Evolutionary conservation across 1,139 yeast genomes (phyloP).

Genomic region (Hyphopichia burtonii): DNA sequence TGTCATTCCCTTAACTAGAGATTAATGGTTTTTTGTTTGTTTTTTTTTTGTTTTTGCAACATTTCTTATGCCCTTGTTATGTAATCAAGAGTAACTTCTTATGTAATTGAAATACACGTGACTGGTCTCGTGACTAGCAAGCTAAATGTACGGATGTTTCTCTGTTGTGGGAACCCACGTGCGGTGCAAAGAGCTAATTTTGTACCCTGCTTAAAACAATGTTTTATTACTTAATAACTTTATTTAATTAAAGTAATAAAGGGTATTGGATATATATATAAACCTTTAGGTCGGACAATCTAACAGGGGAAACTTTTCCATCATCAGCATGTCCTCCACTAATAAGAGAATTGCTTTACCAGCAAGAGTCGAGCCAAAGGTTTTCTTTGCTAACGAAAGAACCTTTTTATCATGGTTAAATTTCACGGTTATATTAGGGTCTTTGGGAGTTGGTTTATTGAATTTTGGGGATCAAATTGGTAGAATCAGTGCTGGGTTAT

Average conservation of each 20-base stretch:
- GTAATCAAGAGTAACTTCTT: too few species aligned
- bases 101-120: too few species aligned
- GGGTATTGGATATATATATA: too few species aligned
- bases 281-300: too few species aligned
- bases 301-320: too few species aligned
- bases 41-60: background rate
- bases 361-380: slow-evolving; percentile 97
- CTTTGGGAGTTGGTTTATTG: slow-evolving; percentile 90
- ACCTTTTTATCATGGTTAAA: slow-evolving; percentile 97
- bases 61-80: background rate
- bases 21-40: background rate
- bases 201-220: too few species aligned
- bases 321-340: slow-evolving; percentile 21
- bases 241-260: too few species aligned
- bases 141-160: too few species aligned
- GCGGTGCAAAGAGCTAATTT: too few species aligned
- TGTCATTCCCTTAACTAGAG: slow-evolving; percentile 20
- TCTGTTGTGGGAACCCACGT: too few species aligned
- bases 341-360: slow-evolving; percentile 92
- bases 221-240: too few species aligned
- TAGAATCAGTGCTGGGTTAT: slow-evolving; percentile 87
- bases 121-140: too few species aligned
- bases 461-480: slow-evolving; percentile 96
- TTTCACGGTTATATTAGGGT: slow-evolving; percentile 95
- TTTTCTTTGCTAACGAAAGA: slow-evolving; percentile 97